These are phyloP conservation scores for Phylloporus scabripes DNA, from an alignment of 768 basidiomycete genomes.

Conservation along the genomic window DNA sequence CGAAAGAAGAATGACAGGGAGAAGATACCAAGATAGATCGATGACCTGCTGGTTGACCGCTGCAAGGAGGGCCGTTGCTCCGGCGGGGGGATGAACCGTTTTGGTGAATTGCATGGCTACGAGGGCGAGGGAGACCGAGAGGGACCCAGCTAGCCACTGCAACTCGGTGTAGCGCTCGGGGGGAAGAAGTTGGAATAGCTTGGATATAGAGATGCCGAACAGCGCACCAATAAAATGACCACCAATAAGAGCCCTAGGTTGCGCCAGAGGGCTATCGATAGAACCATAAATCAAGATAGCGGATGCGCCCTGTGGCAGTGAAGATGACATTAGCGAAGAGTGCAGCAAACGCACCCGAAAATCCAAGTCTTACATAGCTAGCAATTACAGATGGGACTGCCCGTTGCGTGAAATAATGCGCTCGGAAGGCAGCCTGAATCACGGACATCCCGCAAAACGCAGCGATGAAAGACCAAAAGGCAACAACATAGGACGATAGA, in stretches of 20 bases:
- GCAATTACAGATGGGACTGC: constrained; percentile 32
- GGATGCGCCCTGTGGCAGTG: constrained; percentile 42
- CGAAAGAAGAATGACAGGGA: constrained; percentile 47
- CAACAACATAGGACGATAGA: not conserved
- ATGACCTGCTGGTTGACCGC: constrained; percentile 39
- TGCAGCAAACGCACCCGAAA: not conserved
- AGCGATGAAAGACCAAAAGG: constrained; percentile 46
- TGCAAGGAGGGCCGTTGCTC: constrained; percentile 51
- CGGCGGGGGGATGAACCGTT: constrained; percentile 53
- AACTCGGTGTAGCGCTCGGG: constrained; percentile 41
- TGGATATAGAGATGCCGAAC: constrained; percentile 45
- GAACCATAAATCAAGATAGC: constrained; percentile 52
- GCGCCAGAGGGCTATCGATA: constrained; percentile 47
- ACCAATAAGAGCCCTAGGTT: constrained; percentile 46
- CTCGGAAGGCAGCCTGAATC: constrained; percentile 47
- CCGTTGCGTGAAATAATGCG: constrained; percentile 42
- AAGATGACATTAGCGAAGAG: not conserved
- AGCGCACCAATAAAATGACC: constrained; percentile 40
- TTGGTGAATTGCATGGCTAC: constrained; percentile 49
- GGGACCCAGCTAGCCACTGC: constrained; percentile 34
- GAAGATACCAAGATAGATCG: constrained; percentile 47
- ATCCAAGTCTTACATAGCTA: constrained; percentile 17
- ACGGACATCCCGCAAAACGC: constrained; percentile 46
- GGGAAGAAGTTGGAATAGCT: constrained; percentile 44
- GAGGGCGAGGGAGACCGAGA: constrained; percentile 39